These are phyloP conservation scores for Termitomyces heimii DNA, from an alignment of 768 basidiomycete species.

Conservation along the genomic window DNA sequence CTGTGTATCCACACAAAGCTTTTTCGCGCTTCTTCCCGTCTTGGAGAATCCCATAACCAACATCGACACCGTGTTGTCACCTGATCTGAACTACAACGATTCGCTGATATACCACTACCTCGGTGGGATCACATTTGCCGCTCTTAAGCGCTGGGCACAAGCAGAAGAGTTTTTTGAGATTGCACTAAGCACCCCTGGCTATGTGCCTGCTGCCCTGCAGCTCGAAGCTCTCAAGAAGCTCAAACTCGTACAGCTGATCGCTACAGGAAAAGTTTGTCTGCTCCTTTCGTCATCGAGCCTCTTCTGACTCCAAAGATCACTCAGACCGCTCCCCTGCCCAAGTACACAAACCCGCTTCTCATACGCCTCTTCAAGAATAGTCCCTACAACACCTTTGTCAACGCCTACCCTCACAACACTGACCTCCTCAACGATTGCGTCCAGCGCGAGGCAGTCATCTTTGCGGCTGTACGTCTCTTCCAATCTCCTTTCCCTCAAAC, in stretches of 20 bases:
- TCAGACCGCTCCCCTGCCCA: slow-evolving; percentile 52
- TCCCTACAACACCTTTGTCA: slow-evolving; percentile 58
- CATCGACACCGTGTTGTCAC: slow-evolving; percentile 46
- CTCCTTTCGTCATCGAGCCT: neutral
- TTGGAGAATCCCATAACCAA: slow-evolving; percentile 59
- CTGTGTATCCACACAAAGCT: slow-evolving; percentile 51
- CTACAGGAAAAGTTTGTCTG: slow-evolving; percentile 57
- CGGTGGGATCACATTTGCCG: slow-evolving; percentile 65
- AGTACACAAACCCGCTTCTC: slow-evolving; percentile 62
- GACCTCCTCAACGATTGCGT: slow-evolving; percentile 37
- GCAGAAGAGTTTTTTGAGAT: slow-evolving; percentile 81
- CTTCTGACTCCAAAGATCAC: neutral
- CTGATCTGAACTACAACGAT: slow-evolving; percentile 71
- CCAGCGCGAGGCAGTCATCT: slow-evolving; percentile 50
- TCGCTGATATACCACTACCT: slow-evolving; percentile 82
- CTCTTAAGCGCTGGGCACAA: slow-evolving; percentile 58
- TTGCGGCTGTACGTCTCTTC: slow-evolving; percentile 39
- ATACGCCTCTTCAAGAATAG: slow-evolving; percentile 59
- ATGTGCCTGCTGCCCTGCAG: slow-evolving; percentile 61
- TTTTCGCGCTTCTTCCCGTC: slow-evolving; percentile 52
- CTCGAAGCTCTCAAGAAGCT: slow-evolving; percentile 87
- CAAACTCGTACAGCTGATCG: slow-evolving; percentile 70
- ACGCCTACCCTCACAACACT: slow-evolving; percentile 56
- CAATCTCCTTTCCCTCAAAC: neutral
- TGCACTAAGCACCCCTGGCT: slow-evolving; percentile 59